Percentiles rank a stretch among this genome's conserved stretches.
phyloP scores from a whole-genome alignment of 208 protist species.

The Naegleria fowleri region DNA sequence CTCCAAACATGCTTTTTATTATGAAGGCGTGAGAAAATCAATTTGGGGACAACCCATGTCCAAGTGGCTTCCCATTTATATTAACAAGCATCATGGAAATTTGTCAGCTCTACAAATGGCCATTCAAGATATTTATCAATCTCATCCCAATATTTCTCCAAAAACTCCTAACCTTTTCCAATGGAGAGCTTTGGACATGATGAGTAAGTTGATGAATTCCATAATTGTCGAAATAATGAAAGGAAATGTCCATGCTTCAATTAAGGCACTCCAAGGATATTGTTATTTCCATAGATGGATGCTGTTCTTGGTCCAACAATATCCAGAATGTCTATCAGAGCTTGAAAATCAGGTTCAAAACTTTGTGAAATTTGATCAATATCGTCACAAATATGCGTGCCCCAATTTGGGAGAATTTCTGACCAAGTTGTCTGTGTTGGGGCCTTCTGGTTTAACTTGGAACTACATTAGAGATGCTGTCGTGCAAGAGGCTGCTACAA shows the following conservation, averaged over 20 bases:
- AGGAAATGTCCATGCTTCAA: background rate
- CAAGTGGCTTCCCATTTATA: background rate
- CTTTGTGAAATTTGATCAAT: background rate
- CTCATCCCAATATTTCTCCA: background rate
- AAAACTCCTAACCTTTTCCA: background rate
- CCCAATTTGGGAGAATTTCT: background rate
- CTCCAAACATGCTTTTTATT: background rate
- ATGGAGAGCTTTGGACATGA: background rate
- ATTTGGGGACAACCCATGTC: background rate
- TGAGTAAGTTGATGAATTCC: background rate
- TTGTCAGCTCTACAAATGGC: background rate
- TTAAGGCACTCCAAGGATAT: constrained; percentile 12
- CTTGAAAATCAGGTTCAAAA: background rate
- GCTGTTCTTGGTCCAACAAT: background rate
- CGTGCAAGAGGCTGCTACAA: background rate
- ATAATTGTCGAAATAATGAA: background rate
- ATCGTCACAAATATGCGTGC: background rate
- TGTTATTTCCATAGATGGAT: constrained; percentile 12
- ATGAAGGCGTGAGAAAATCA: background rate
- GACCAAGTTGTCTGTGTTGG: background rate
- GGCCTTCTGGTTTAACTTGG: background rate
- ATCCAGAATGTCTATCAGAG: background rate
- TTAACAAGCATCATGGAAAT: background rate
- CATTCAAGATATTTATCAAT: background rate
- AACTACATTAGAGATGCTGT: background rate